Evolutionary conservation across 2,329 filamentous ascomycete species (phyloP).

Genomic region (Cadophora gregata): DNA sequence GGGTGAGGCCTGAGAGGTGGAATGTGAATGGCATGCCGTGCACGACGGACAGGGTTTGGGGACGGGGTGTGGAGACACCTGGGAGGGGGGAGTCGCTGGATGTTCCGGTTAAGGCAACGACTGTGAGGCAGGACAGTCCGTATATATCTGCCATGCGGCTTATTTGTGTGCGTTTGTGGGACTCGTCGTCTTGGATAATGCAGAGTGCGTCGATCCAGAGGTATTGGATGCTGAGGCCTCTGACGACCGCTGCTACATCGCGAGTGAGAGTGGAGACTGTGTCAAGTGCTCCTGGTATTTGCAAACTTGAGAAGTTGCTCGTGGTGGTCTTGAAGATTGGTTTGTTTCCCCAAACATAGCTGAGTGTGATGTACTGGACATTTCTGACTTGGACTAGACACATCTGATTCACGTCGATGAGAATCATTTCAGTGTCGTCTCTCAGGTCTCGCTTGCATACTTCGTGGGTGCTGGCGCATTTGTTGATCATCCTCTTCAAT

Average conservation of each 20-base stretch:
- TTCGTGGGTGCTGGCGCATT: neutral
- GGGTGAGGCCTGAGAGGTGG: neutral
- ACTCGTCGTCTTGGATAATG: slow-evolving; percentile 14
- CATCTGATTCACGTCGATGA: slow-evolving; percentile 9
- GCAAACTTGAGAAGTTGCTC: neutral
- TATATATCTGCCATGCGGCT: slow-evolving; percentile 12
- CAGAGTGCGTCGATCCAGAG: slow-evolving; percentile 3
- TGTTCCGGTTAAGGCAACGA: slow-evolving; percentile 6
- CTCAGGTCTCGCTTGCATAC: neutral
- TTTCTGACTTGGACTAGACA: neutral
- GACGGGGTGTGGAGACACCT: neutral
- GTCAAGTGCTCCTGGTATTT: neutral
- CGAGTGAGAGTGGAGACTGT: neutral
- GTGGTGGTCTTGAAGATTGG: neutral
- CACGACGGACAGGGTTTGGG: neutral
- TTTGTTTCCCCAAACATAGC: slow-evolving; percentile 18
- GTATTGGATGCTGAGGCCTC: neutral
- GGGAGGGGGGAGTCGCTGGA: slow-evolving; percentile 10
- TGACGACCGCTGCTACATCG: slow-evolving; percentile 9
- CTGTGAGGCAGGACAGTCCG: slow-evolving; percentile 2
- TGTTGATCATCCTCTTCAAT: neutral
- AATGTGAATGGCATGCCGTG: slow-evolving; percentile 12
- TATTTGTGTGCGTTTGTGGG: neutral
- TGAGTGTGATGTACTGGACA: slow-evolving; percentile 6
- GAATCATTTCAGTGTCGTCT: neutral